These are phyloP conservation scores for Lachancea waltii DNA, from an alignment of 805 yeast species.

Conservation along the genomic window DNA sequence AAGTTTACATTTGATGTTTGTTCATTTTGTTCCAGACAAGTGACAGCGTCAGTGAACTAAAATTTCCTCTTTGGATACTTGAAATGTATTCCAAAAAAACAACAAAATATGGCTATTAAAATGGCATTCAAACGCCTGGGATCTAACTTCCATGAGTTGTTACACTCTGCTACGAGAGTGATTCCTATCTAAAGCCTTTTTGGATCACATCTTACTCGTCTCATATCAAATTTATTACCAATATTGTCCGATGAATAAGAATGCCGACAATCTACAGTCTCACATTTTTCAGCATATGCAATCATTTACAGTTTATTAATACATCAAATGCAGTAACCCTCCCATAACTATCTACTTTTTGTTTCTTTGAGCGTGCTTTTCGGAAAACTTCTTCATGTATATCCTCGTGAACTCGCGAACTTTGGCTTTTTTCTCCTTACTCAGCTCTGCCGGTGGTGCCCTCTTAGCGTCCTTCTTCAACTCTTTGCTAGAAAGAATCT, in stretches of 20 bases:
- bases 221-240: too few species aligned
- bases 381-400: constrained; percentile 62
- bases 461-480: constrained; percentile 29
- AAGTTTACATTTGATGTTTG: too few species aligned
- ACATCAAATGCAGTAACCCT: background rate
- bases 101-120: too few species aligned
- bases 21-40: too few species aligned
- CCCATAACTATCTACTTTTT: background rate
- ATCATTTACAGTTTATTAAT: constrained; percentile 1
- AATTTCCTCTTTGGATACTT: background rate
- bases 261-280: too few species aligned
- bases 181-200: too few species aligned
- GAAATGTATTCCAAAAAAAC: background rate
- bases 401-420: constrained; percentile 54
- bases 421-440: constrained; percentile 60
- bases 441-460: constrained; percentile 49
- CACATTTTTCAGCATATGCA: too few species aligned
- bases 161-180: too few species aligned
- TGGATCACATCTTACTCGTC: too few species aligned
- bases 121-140: too few species aligned
- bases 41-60: background rate
- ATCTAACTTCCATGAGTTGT: too few species aligned
- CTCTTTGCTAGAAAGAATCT: constrained; percentile 64
- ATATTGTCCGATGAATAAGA: too few species aligned
- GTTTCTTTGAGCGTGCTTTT: constrained; percentile 35